A percentile compares a stretch with the other conserved stretches of the same genome.
Evolutionary conservation across 352 stramenopile genomes (phyloP).

Genomic region (Phytophthora niederhauseri): DNA sequence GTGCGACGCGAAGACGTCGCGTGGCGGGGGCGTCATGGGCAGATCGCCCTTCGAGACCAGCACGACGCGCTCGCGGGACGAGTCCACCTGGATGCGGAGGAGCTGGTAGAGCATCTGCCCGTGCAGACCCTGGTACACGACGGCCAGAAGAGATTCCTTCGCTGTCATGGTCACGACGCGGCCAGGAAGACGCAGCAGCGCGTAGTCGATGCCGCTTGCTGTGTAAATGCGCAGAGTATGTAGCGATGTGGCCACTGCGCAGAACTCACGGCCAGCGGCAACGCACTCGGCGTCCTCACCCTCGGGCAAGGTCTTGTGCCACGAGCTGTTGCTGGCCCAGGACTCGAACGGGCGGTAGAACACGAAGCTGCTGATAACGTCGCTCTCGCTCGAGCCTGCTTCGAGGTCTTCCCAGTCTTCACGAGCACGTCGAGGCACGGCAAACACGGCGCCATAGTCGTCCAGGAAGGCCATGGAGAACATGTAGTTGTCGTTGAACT

Average conservation of each 20-base stretch:
- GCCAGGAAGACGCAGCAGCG: conserved; percentile 60
- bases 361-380: conserved; percentile 71
- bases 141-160: conserved; percentile 55
- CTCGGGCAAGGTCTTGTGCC: conserved; percentile 70
- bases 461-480: conserved; percentile 82
- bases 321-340: conserved; percentile 82
- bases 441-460: conserved; percentile 78
- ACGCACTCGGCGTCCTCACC: conserved; percentile 81
- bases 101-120: conserved; percentile 63
- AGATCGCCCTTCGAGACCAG: conserved; percentile 54
- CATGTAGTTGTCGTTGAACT: conserved; percentile 87
- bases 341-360: conserved; percentile 89
- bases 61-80: conserved; percentile 49
- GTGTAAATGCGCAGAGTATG: conserved; percentile 79
- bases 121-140: conserved; percentile 66
- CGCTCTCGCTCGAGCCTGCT: conserved; percentile 35
- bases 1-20: conserved; percentile 74
- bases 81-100: conserved; percentile 48
- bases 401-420: conserved; percentile 73
- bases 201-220: conserved; percentile 68
- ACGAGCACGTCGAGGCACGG: conserved; percentile 56
- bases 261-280: conserved; percentile 65
- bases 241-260: conserved; percentile 74
- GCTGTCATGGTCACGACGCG: conserved; percentile 80
- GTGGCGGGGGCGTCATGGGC: conserved; percentile 58